Percentiles rank a stretch among this genome's conserved stretches.
phyloP scores from a whole-genome alignment of 176 grass and related monocot genomes.

The Microstegium vimineum region DNA sequence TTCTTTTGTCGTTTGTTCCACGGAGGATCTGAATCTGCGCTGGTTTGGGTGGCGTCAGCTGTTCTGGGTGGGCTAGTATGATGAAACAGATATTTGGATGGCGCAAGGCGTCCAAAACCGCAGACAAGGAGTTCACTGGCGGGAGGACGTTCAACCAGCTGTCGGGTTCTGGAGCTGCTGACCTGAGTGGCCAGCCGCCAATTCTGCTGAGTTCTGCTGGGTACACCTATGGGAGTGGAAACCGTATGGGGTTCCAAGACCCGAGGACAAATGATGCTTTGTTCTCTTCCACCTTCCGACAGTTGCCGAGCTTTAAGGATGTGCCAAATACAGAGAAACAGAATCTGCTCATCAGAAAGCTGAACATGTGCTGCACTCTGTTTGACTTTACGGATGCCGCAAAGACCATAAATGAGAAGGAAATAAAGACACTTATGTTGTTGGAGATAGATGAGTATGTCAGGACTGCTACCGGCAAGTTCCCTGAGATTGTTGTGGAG shows the following conservation, averaged over 20 bases:
- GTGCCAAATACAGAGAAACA: slow-evolving; percentile 39
- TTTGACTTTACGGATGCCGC: slow-evolving; percentile 43
- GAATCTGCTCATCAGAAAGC: slow-evolving; percentile 34
- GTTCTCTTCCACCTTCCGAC: slow-evolving; percentile 16
- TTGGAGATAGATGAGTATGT: slow-evolving; percentile 44
- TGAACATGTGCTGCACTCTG: slow-evolving; percentile 34
- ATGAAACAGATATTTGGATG: slow-evolving; percentile 41
- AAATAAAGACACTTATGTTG: slow-evolving; percentile 34
- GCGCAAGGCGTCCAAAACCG: slow-evolving; percentile 16
- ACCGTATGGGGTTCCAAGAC: background rate
- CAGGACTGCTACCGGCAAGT: slow-evolving; percentile 10
- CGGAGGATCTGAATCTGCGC: background rate
- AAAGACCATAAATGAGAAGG: slow-evolving; percentile 37
- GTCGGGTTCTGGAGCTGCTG: background rate
- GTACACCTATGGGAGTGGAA: background rate
- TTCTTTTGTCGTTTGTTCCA: background rate
- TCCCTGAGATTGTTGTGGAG: slow-evolving; percentile 26
- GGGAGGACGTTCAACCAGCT: slow-evolving; percentile 12
- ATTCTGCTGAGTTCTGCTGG: slow-evolving; percentile 5
- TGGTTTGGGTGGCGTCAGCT: slow-evolving; percentile 7
- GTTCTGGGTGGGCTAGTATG: slow-evolving; percentile 15
- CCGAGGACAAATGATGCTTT: background rate
- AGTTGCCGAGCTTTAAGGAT: slow-evolving; percentile 47
- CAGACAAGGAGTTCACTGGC: slow-evolving; percentile 13
- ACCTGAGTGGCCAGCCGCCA: background rate